Conservation (phyloP, 2,329 filamentous ascomycete species). For the Cordyceps fumosorosea region DNA sequence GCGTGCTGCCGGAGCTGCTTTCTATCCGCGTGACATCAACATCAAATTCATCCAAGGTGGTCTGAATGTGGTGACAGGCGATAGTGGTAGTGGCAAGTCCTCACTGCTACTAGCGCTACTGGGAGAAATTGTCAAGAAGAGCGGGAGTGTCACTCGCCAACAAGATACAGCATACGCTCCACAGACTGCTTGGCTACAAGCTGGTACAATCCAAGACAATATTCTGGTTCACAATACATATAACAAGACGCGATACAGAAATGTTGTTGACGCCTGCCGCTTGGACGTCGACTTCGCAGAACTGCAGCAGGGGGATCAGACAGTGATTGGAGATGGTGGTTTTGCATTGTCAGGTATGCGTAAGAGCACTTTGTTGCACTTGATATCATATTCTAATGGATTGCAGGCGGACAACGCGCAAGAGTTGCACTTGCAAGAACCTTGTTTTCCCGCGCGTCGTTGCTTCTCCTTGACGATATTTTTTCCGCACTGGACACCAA, state of each 20-base stretch:
- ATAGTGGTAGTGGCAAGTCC: conserved; percentile 51
- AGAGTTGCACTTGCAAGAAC: conserved; percentile 50
- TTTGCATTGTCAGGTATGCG: conserved; percentile 42
- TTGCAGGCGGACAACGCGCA: conserved; percentile 41
- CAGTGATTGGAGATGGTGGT: conserved; percentile 47
- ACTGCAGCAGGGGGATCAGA: conserved; percentile 43
- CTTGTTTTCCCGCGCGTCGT: conserved; percentile 47
- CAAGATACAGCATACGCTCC: conserved; percentile 49
- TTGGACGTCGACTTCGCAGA: conserved; percentile 44
- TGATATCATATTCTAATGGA: not conserved
- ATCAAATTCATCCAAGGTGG: conserved; percentile 47
- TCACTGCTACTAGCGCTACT: conserved; percentile 48
- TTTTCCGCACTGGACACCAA: conserved; percentile 56
- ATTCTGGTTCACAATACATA: conserved; percentile 48
- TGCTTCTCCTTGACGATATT: conserved; percentile 52
- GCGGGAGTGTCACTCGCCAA: conserved; percentile 40
- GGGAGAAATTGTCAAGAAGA: conserved; percentile 45
- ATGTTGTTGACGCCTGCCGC: conserved; percentile 49
- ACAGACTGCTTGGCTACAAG: conserved; percentile 52
- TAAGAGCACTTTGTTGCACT: not conserved
- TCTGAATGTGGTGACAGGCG: conserved; percentile 47
- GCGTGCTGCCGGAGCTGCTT: conserved; percentile 42
- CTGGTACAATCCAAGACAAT: conserved; percentile 47
- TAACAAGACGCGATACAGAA: conserved; percentile 45
- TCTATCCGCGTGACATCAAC: conserved; percentile 40